These are phyloP conservation scores for Rhipidocladum racemiflorum DNA, from an alignment of 176 grass and related monocot species.

Conservation along the genomic window DNA sequence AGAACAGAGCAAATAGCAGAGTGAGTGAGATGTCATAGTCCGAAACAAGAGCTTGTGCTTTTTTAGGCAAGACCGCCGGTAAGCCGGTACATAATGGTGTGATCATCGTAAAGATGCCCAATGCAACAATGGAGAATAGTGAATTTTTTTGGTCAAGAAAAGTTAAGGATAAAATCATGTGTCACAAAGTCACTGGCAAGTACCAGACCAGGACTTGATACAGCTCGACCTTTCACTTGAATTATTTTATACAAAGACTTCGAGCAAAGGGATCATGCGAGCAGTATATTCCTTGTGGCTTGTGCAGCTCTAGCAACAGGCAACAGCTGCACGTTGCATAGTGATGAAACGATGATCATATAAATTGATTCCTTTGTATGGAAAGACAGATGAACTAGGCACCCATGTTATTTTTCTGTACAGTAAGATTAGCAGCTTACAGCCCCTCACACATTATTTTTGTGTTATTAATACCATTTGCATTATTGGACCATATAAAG, in stretches of 20 bases:
- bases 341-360: not conserved
- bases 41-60: not conserved
- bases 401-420: not conserved
- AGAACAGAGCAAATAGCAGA: constrained; percentile 2
- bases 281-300: not conserved
- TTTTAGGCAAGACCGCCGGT: not conserved
- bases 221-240: not conserved
- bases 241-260: constrained; percentile 7
- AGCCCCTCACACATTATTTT: not conserved
- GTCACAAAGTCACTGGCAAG: not conserved
- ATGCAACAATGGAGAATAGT: constrained; percentile 2
- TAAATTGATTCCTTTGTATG: not conserved
- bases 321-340: not conserved
- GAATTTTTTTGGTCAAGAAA: not conserved
- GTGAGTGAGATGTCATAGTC: not conserved
- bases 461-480: not conserved
- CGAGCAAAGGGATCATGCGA: constrained; percentile 7
- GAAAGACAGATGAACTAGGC: not conserved
- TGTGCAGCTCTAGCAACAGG: not conserved
- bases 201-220: not conserved
- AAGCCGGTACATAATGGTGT: not conserved
- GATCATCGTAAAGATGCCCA: not conserved
- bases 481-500: not conserved
- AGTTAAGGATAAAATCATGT: not conserved
- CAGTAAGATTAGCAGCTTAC: constrained; percentile 7